Base-by-base conservation (phyloP, 2,329 filamentous ascomycete species). In the Cyphellophora attinorum region DNA sequence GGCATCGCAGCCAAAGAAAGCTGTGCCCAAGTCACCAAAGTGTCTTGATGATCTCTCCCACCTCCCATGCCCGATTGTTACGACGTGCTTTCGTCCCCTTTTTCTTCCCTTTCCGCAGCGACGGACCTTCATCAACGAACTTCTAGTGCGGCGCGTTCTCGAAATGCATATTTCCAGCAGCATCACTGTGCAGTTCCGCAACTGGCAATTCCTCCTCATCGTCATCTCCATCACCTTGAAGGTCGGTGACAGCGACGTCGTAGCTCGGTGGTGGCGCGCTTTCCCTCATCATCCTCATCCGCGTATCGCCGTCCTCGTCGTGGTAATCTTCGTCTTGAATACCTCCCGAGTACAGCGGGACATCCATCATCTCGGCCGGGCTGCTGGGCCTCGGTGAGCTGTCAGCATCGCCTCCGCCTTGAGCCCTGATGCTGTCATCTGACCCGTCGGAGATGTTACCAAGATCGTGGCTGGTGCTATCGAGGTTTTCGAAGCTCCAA, bases 401-500 rank as follows among this genome's bases (percentile, higher is more conserved):
- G 36, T 38, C 10, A 19, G 15, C 19, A 15, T 15, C 28, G 29
- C 15, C 29, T 4, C 12, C 29, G 12, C 19, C 19, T 6, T 14
- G 17, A 19, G 15, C 19, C 15, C 15, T 18, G 29, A 18, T 31
- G 15, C 15, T 18, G 18, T 17, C 19, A 11, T 19, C 6, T 16
- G 16, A 14, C 6, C 12, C 14, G 29, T 18, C 15, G 12, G 19
- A 31, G 8, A 31, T 19, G 5, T 31, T 18, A 12, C 19, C 29
- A 11, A 18, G 12, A 18, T 31, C 29, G 12, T 14, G 19, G 51
- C 64, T 3, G 58, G 50, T 0, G 56, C 49, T 3, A 67, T 65
- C 40, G 51, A 55, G 11, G 65, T 61, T 1, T 67, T 64, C 45
- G 60, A 64, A 54, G 13, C 19, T 8, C 11, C 29, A 16, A 16